These are phyloP conservation scores for Apophysomyces sp. DNA, from an alignment of 371 early-diverging fungal genomes.

Conservation along the genomic window DNA sequence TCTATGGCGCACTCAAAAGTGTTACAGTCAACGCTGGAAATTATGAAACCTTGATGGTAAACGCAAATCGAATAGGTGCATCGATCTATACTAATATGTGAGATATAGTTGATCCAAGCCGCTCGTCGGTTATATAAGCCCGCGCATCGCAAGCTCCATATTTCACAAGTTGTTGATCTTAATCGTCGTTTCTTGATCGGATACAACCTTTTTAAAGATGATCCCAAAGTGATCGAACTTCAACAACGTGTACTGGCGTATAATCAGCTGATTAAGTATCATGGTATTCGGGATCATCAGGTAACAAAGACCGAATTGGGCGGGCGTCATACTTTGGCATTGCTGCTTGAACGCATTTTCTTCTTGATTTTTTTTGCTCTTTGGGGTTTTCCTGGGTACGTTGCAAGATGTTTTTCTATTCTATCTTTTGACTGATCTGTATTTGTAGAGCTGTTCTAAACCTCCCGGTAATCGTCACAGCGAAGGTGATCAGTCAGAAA, in stretches of 20 bases:
- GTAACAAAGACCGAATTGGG: slow-evolving; percentile 74
- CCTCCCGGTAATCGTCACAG: slow-evolving; percentile 67
- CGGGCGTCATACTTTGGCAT: slow-evolving; percentile 57
- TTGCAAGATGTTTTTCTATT: neutral
- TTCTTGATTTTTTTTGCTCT: slow-evolving; percentile 63
- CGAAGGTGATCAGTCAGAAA: slow-evolving; percentile 60
- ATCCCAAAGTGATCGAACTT: slow-evolving; percentile 70
- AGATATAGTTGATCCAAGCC: slow-evolving; percentile 82
- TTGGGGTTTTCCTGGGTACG: slow-evolving; percentile 81
- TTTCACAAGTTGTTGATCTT: slow-evolving; percentile 78
- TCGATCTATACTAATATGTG: neutral
- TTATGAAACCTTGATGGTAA: slow-evolving; percentile 89
- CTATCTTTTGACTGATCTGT: neutral
- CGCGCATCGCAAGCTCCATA: slow-evolving; percentile 75
- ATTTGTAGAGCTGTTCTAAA: slow-evolving; percentile 62
- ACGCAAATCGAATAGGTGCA: neutral
- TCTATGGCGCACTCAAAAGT: slow-evolving; percentile 75
- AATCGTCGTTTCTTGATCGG: slow-evolving; percentile 86
- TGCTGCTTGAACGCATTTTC: slow-evolving; percentile 59
- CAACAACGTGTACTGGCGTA: slow-evolving; percentile 76
- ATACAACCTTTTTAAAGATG: slow-evolving; percentile 69
- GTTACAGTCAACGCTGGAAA: slow-evolving; percentile 94
- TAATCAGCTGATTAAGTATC: slow-evolving; percentile 78
- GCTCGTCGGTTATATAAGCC: slow-evolving; percentile 93
- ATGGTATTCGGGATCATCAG: slow-evolving; percentile 92